These are phyloP conservation scores for Gymnopus androsaceus DNA, from an alignment of 1,284 basidiomycete species.

Conservation along the genomic window DNA sequence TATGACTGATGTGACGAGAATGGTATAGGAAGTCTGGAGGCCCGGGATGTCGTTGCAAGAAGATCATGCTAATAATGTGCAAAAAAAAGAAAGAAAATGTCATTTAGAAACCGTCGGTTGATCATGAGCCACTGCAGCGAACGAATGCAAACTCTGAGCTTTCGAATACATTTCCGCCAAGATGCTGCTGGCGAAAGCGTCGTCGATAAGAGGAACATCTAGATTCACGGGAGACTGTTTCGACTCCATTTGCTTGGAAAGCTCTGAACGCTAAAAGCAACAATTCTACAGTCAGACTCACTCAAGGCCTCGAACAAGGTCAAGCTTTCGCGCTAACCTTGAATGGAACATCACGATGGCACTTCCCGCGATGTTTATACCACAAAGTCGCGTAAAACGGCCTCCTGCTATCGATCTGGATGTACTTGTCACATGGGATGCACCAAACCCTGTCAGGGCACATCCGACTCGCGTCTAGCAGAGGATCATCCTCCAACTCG, in stretches of 20 bases:
- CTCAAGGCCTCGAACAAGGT: no score
- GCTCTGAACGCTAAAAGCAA: neutral
- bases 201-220: constrained; percentile 1
- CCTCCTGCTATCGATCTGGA: constrained; percentile 12
- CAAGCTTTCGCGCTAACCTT: constrained; percentile 1
- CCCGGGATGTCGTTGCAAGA: no score
- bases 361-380: constrained; percentile 14
- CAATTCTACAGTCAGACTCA: neutral
- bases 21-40: no score
- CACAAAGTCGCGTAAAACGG: constrained; percentile 15
- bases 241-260: neutral
- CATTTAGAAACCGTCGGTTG: no score
- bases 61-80: no score
- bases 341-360: neutral
- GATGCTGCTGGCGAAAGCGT: constrained; percentile 5
- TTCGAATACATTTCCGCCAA: constrained; percentile 7
- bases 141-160: neutral
- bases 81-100: no score
- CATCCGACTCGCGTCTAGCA: constrained; percentile 10
- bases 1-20: no score
- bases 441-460: constrained; percentile 14
- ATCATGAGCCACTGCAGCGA: no score
- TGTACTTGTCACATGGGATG: constrained; percentile 8
- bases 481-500: constrained; percentile 11
- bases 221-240: neutral